phyloP scores from a whole-genome alignment of 2,329 filamentous ascomycete genomes.

The Cladosporium sphaerospermum region DNA sequence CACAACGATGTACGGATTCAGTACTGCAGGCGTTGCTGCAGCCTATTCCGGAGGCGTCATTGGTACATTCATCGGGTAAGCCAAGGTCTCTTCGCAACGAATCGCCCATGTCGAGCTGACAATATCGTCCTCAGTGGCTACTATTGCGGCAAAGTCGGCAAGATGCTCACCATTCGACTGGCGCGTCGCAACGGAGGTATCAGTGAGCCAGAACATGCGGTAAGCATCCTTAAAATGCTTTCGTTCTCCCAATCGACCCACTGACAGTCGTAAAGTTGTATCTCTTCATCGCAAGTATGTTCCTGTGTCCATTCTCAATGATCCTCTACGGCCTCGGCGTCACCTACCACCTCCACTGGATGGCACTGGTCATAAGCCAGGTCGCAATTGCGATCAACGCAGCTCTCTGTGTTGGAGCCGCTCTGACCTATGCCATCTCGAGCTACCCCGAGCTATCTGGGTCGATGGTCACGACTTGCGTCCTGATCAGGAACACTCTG shows the following conservation, averaged over 20 bases:
- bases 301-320: conserved; percentile 40
- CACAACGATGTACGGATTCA: conserved; percentile 5
- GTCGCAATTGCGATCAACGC: conserved; percentile 41
- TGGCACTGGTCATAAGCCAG: conserved; percentile 37
- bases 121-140: conserved; percentile 23
- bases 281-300: conserved; percentile 33
- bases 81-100: conserved; percentile 33
- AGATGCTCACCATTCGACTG: conserved; percentile 22
- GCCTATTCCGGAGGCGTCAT: conserved; percentile 12
- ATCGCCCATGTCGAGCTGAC: conserved; percentile 31
- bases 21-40: conserved; percentile 3
- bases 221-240: neutral
- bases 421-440: conserved; percentile 40
- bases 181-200: conserved; percentile 36
- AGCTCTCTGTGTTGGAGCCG: conserved; percentile 35
- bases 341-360: conserved; percentile 41
- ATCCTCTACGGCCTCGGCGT: conserved; percentile 46
- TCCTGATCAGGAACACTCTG: conserved; percentile 44
- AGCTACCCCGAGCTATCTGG: conserved; percentile 41
- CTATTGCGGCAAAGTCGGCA: conserved; percentile 29
- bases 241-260: neutral
- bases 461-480: conserved; percentile 42
- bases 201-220: conserved; percentile 35
- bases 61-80: conserved; percentile 16
- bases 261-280: conserved; percentile 23